Conservation (phyloP, 2,329 filamentous ascomycete species). For the Neobulgaria alba region DNA sequence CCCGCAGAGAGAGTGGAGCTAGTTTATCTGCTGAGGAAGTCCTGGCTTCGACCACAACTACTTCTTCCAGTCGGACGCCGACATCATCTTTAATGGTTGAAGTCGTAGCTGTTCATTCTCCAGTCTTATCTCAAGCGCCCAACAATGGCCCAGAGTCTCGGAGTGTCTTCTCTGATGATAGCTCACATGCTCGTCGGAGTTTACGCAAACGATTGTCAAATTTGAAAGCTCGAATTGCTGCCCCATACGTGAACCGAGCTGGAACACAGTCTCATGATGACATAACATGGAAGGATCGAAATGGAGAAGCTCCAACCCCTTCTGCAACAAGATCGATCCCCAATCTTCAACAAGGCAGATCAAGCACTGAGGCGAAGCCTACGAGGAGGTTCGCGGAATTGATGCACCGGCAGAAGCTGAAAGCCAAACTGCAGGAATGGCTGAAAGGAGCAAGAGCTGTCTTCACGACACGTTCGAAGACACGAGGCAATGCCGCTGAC, state of each 20-base stretch:
- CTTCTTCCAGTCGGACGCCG: slow-evolving; percentile 2
- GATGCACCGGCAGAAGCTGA: slow-evolving; percentile 17
- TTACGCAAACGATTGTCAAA: slow-evolving; percentile 24
- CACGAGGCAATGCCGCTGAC: too few species aligned
- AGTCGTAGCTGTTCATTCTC: neutral
- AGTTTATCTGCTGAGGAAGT: slow-evolving; percentile 10
- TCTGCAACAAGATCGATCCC: slow-evolving; percentile 13
- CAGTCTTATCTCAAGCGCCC: slow-evolving; percentile 8
- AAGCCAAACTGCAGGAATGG: slow-evolving; percentile 22
- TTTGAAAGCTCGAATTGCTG: slow-evolving; percentile 20
- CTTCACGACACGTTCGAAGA: slow-evolving; percentile 19
- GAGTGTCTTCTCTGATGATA: slow-evolving; percentile 33
- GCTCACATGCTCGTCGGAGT: slow-evolving; percentile 23
- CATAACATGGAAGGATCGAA: slow-evolving; percentile 19
- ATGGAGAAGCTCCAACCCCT: slow-evolving; percentile 6
- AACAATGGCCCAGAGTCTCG: slow-evolving; percentile 21
- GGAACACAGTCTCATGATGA: slow-evolving; percentile 25
- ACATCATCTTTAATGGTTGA: neutral
- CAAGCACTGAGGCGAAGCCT: slow-evolving; percentile 11
- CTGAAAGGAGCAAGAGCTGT: slow-evolving; percentile 20
- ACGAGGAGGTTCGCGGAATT: slow-evolving; percentile 10
- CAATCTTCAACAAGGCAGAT: slow-evolving; percentile 14
- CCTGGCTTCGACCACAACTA: neutral
- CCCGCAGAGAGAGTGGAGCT: slow-evolving; percentile 18
- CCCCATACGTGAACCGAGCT: slow-evolving; percentile 18